A percentile compares a stretch with the other conserved stretches of the same genome.
phyloP scores from a whole-genome alignment of 495 filamentous ascomycete genomes.

The Trypethelium eluteriae region DNA sequence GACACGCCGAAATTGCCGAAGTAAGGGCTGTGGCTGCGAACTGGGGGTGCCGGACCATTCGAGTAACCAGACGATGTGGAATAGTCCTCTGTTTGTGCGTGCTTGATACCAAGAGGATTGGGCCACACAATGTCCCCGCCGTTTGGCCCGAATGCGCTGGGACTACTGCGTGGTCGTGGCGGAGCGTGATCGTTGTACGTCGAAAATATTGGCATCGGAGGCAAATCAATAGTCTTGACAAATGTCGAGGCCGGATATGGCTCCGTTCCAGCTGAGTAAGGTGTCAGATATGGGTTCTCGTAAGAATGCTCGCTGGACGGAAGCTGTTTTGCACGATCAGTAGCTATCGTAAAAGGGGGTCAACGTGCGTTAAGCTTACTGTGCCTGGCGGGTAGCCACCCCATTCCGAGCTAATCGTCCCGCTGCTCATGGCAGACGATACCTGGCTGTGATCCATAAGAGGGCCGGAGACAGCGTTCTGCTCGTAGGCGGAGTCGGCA shows the following conservation, averaged over 20 bases:
- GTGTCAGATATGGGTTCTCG: constrained; percentile 25
- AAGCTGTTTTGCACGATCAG: not conserved
- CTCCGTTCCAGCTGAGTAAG: constrained; percentile 22
- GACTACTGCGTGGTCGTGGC: constrained; percentile 33
- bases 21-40: constrained; percentile 21
- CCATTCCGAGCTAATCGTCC: constrained; percentile 1
- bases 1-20: constrained; percentile 23
- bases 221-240: constrained; percentile 12
- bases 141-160: constrained; percentile 34
- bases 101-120: constrained; percentile 33
- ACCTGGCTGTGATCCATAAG: constrained; percentile 7
- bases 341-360: not conserved
- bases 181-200: constrained; percentile 12
- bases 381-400: not conserved
- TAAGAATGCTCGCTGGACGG: constrained; percentile 12
- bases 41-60: constrained; percentile 16
- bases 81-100: constrained; percentile 23
- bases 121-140: constrained; percentile 30
- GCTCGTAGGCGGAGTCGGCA: constrained; percentile 2
- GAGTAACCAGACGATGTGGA: constrained; percentile 24
- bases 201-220: constrained; percentile 21
- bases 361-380: not conserved
- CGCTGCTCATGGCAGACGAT: constrained; percentile 7
- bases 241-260: constrained; percentile 18
- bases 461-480: constrained; percentile 6